A percentile compares a stretch with the other conserved stretches of the same genome.
Evolutionary conservation across 495 filamentous ascomycete species (phyloP).

Genomic region (Penicillium paradoxum): DNA sequence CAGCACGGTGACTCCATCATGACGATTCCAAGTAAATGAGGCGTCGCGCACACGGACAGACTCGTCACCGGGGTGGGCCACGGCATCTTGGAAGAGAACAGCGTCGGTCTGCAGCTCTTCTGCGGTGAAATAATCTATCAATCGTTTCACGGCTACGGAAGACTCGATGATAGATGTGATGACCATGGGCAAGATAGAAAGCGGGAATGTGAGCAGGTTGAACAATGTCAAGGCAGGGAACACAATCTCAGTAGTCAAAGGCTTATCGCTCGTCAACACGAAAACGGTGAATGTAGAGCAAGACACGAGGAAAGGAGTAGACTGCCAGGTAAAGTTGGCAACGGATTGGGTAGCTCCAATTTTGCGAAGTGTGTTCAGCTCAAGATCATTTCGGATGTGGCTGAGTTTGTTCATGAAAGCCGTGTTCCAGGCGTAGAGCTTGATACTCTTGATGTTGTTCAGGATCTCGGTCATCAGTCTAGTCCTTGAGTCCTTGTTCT

Average conservation of each 20-base stretch:
- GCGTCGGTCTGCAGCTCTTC: slow-evolving; percentile 90
- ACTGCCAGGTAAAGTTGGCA: slow-evolving; percentile 98
- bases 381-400: slow-evolving; percentile 89
- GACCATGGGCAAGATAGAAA: slow-evolving; percentile 93
- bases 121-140: slow-evolving; percentile 80
- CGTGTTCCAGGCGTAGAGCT: slow-evolving; percentile 94
- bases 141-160: slow-evolving; percentile 80
- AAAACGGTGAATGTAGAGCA: slow-evolving; percentile 96
- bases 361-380: slow-evolving; percentile 90
- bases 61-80: slow-evolving; percentile 73
- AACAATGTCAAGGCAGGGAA: slow-evolving; percentile 92
- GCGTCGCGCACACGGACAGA: slow-evolving; percentile 76
- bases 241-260: slow-evolving; percentile 89
- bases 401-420: slow-evolving; percentile 98
- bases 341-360: slow-evolving; percentile 91
- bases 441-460: slow-evolving; percentile 99
- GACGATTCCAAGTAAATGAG: slow-evolving; percentile 91
- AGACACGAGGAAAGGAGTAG: slow-evolving; percentile 97
- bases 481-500: slow-evolving; percentile 94
- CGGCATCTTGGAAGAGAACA: slow-evolving; percentile 61
- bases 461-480: slow-evolving; percentile 94
- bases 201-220: slow-evolving; percentile 91
- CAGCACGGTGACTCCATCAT: slow-evolving; percentile 56
- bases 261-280: slow-evolving; percentile 71
- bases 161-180: slow-evolving; percentile 96